These are phyloP conservation scores for Colletotrichum siamense DNA, from an alignment of 2,329 filamentous ascomycete species.

Conservation along the genomic window DNA sequence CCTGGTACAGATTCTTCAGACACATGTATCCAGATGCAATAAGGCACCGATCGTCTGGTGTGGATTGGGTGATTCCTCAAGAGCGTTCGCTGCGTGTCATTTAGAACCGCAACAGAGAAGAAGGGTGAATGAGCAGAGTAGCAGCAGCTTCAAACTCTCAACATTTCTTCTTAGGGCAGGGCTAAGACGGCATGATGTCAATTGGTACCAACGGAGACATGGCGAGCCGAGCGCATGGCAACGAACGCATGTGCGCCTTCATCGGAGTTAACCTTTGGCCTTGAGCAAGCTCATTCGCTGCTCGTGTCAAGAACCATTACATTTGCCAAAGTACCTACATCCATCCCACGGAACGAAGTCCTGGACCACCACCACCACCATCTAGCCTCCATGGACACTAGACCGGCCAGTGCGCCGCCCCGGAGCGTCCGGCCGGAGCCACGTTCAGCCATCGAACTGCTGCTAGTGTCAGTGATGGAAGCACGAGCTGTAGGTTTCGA, in stretches of 20 bases:
- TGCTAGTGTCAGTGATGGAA: background rate
- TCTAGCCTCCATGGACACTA: background rate
- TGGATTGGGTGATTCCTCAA: background rate
- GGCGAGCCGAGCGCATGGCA: slow-evolving; percentile 8
- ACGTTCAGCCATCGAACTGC: background rate
- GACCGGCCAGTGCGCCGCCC: background rate
- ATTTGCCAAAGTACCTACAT: background rate
- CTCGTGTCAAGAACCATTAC: background rate
- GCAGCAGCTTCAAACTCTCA: background rate
- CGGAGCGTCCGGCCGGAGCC: background rate
- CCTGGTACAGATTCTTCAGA: background rate
- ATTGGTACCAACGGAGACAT: slow-evolving; percentile 1
- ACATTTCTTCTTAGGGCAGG: background rate
- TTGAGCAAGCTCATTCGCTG: background rate
- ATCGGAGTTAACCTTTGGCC: background rate
- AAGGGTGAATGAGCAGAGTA: background rate
- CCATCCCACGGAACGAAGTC: background rate
- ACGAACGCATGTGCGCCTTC: slow-evolving; percentile 3
- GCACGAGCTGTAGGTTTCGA: slow-evolving; percentile 12
- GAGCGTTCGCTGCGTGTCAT: background rate
- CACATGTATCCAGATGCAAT: background rate
- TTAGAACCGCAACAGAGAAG: background rate
- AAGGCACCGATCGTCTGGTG: background rate
- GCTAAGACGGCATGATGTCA: slow-evolving; percentile 9
- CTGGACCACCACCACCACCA: background rate